Evolutionary conservation across 495 filamentous ascomycete species (phyloP).

Genomic region (Cairneyella variabilis): DNA sequence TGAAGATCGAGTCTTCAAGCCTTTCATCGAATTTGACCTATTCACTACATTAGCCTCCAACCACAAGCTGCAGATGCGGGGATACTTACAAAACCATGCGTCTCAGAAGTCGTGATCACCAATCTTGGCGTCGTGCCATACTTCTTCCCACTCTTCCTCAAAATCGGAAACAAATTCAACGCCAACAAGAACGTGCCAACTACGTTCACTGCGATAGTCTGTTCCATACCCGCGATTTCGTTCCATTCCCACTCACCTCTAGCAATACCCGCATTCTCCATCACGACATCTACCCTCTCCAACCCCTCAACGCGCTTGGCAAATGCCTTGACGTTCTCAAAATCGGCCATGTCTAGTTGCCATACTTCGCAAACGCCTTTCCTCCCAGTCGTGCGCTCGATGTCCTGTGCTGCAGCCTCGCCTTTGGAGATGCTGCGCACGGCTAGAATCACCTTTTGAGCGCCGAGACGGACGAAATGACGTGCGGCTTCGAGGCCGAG

Average conservation of each 20-base stretch:
- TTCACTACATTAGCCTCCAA: neutral
- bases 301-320: slow-evolving; percentile 1
- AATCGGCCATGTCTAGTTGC: slow-evolving; percentile 46
- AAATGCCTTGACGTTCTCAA: slow-evolving; percentile 20
- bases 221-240: neutral
- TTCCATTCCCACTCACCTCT: neutral
- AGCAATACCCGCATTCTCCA: slow-evolving; percentile 13
- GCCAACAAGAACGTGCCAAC: slow-evolving; percentile 15
- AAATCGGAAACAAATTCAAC: slow-evolving; percentile 13
- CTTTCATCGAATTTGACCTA: slow-evolving; percentile 2
- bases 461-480: slow-evolving; percentile 36
- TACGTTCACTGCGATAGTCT: slow-evolving; percentile 16
- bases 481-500: slow-evolving; percentile 46
- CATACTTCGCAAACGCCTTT: slow-evolving; percentile 43
- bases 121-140: neutral
- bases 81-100: slow-evolving; percentile 4
- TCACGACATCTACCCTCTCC: slow-evolving; percentile 1
- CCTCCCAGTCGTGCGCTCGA: neutral
- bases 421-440: slow-evolving; percentile 34
- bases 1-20: neutral
- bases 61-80: neutral
- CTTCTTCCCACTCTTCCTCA: neutral
- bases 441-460: slow-evolving; percentile 40
- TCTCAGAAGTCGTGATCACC: slow-evolving; percentile 11
- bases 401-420: slow-evolving; percentile 29